These are phyloP conservation scores for Malassezia equina DNA, from an alignment of 1,284 basidiomycete genomes.

Conservation along the genomic window DNA sequence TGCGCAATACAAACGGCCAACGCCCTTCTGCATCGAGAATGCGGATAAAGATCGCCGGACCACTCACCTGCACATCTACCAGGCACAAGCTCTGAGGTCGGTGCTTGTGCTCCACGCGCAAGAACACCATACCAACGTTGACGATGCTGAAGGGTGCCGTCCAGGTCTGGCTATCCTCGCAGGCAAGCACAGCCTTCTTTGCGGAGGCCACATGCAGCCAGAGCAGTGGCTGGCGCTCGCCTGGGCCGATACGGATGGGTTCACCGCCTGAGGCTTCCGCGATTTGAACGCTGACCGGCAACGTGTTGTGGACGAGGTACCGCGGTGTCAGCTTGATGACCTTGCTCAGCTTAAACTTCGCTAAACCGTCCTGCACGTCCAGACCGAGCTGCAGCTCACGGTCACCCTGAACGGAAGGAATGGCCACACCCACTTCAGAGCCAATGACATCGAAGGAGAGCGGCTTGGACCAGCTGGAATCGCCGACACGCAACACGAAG, in stretches of 20 bases:
- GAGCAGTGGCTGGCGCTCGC: conserved; percentile 63
- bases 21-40: conserved; percentile 59
- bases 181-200: conserved; percentile 65
- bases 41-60: conserved; percentile 77
- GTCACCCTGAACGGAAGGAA: conserved; percentile 60
- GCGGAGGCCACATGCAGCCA: conserved; percentile 57
- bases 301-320: conserved; percentile 78
- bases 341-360: conserved; percentile 85
- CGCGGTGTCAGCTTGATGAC: conserved; percentile 84
- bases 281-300: conserved; percentile 62
- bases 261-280: conserved; percentile 66
- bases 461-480: conserved; percentile 74
- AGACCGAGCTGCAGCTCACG: conserved; percentile 78
- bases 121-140: conserved; percentile 74
- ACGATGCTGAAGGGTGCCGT: conserved; percentile 79
- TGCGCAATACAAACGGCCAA: conserved; percentile 87
- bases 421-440: conserved; percentile 73
- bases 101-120: conserved; percentile 55
- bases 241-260: conserved; percentile 42
- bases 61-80: conserved; percentile 74
- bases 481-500: conserved; percentile 70
- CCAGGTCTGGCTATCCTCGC: conserved; percentile 78
- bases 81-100: conserved; percentile 57
- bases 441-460: conserved; percentile 64
- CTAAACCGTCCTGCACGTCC: conserved; percentile 83